Evolutionary conservation across 2,329 filamentous ascomycete species (phyloP), one percentile per base, ranked within the genome.

Genomic region (Nannizziopsis arthrosporioides): DNA sequence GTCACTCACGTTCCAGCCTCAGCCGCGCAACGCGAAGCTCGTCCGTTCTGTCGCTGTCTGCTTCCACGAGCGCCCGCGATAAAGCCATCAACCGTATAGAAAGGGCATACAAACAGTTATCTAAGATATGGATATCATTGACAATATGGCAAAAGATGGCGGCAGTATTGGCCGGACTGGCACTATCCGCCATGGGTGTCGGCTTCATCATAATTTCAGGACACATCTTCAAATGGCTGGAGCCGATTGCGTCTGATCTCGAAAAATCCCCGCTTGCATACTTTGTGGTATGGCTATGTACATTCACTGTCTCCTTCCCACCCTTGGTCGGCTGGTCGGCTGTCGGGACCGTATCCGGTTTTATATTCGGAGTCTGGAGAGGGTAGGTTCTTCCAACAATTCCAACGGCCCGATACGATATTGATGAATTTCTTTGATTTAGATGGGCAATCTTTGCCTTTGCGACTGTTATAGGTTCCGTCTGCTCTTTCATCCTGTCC

Each of bases 291-390:
- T 94, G 87, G 78, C 63, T 76, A 30, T 70, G 85, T 57, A 82
- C 84, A 32, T 87, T 89, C 63, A 62, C 76, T 36, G 83, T 88
- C 12, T 85, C 82, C 1, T 93, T 94, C 64, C 89, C 89, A 15
- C 89, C 89, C 1, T 66, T 94, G 57, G 82, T 95, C 54, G 89
- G 89, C 11, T 94, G 94, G 71, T 85, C 82, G 52, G 85, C 83
- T 1, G 81, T 82, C 57, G 72, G 84, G 27, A 85, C 81, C 1
- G 73, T 84, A 15, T 71, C 78, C 2, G 82, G 82, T 0, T 85
- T 84, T 58, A 76, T 86, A 12, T 85, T 82, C 62, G 82, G 82
- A 0, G 75, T 85, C 57, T 80, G 80, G 49, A 78, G 80, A 59
- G 80, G 80, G 68, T 92, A 79, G 73, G 71, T 77, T 51, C 19